phyloP scores from a whole-genome alignment of 768 basidiomycete species.

The Trametes coccinea region DNA sequence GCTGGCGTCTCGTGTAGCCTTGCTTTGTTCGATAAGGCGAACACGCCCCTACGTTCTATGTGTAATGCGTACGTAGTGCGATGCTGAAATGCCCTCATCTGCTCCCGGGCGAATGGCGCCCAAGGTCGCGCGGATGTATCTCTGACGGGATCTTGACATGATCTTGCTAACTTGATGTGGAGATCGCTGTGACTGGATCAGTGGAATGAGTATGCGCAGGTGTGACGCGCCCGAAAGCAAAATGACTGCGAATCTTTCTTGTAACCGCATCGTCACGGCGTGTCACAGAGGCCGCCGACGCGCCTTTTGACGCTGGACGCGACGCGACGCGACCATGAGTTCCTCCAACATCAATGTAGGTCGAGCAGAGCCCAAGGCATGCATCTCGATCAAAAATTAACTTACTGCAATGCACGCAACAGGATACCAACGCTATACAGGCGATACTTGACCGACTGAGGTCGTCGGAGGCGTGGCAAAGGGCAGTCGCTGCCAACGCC shows the following conservation, averaged over 20 bases:
- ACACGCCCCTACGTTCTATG: neutral
- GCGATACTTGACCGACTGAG: conserved; percentile 71
- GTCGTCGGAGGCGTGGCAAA: conserved; percentile 70
- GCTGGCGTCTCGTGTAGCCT: neutral
- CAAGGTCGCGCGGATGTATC: neutral
- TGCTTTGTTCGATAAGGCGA: neutral
- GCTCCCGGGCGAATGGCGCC: neutral
- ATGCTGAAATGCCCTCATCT: neutral
- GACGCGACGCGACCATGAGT: conserved; percentile 35
- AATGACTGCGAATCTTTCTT: neutral
- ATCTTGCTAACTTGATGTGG: conserved; percentile 3
- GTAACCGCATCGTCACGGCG: neutral
- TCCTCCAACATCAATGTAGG: conserved; percentile 62
- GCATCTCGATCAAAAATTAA: neutral
- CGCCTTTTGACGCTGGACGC: conserved; percentile 6
- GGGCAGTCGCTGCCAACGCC: conserved; percentile 33
- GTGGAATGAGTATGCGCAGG: neutral
- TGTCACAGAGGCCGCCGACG: conserved; percentile 11
- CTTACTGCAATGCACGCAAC: conserved; percentile 1
- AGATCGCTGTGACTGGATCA: conserved; percentile 1
- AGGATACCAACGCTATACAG: conserved; percentile 69
- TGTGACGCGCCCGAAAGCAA: neutral
- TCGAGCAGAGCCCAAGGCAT: neutral
- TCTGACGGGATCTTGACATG: neutral
- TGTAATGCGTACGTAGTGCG: conserved; percentile 16